Conservation (phyloP, 164 flowering plant species). For the Protea cynaroides region DNA sequence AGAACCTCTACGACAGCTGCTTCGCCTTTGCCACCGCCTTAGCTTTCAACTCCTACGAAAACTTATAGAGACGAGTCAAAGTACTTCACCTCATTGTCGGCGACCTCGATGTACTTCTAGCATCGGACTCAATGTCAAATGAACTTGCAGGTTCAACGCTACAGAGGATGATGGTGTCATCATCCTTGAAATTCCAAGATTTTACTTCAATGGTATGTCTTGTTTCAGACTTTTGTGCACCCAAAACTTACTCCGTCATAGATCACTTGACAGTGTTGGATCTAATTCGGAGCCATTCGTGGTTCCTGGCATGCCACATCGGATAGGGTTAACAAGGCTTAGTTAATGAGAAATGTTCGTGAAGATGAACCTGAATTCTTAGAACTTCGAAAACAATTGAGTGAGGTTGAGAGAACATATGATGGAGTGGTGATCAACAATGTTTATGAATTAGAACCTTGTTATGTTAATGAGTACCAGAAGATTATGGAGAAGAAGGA, state of each 20-base stretch:
- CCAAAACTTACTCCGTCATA: slow-evolving; percentile 9
- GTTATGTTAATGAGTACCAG: too few species aligned
- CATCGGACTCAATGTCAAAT: too few species aligned
- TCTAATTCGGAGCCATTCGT: too few species aligned
- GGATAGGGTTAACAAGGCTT: too few species aligned
- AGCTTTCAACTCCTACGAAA: slow-evolving; percentile 85
- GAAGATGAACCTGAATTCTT: slow-evolving; percentile 8
- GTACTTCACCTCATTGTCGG: slow-evolving; percentile 50
- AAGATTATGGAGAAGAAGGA: too few species aligned
- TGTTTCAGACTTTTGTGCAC: slow-evolving; percentile 29
- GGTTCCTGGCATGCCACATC: too few species aligned
- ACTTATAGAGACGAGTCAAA: too few species aligned
- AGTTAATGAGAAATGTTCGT: slow-evolving; percentile 18
- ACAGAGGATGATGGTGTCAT: slow-evolving; percentile 80
- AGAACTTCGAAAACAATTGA: slow-evolving; percentile 13
- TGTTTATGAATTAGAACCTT: slow-evolving; percentile 26
- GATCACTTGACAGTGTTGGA: too few species aligned
- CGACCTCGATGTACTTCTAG: too few species aligned
- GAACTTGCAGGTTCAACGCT: too few species aligned
- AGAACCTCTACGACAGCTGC: slow-evolving; percentile 66
- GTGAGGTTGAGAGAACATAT: slow-evolving; percentile 27
- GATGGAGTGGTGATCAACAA: slow-evolving; percentile 31
- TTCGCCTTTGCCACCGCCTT: slow-evolving; percentile 74
- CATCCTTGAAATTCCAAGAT: slow-evolving; percentile 53
- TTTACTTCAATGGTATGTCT: slow-evolving; percentile 29